These are phyloP conservation scores for Phytophthora foliorum DNA, from an alignment of 352 stramenopile species.

Conservation along the genomic window DNA sequence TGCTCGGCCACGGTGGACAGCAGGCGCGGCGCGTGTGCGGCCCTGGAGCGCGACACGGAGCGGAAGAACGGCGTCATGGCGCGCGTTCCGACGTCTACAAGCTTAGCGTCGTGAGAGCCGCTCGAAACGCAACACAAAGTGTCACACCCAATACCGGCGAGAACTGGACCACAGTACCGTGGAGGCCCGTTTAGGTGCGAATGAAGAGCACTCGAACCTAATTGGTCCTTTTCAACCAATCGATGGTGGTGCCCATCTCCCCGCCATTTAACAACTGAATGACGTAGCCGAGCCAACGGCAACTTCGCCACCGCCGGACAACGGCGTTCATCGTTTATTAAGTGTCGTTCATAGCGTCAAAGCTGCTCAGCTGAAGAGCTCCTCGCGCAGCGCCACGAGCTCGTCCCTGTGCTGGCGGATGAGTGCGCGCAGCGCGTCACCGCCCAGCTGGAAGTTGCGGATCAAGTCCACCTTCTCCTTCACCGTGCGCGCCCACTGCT, in stretches of 20 bases:
- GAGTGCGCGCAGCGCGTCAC: conserved; percentile 60
- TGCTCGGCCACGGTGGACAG: conserved; percentile 59
- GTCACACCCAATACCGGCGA: conserved; percentile 13
- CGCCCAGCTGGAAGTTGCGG: conserved; percentile 68
- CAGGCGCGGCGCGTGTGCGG: conserved; percentile 16
- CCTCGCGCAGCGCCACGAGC: conserved; percentile 58
- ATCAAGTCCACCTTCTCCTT: conserved; percentile 57
- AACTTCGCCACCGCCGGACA: neutral
- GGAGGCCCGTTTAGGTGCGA: conserved; percentile 10
- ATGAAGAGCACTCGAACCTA: neutral
- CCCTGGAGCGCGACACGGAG: conserved; percentile 30
- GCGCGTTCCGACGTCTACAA: conserved; percentile 16
- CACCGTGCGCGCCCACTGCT: conserved; percentile 56
- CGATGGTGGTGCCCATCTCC: conserved; percentile 17
- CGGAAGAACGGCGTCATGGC: conserved; percentile 49
- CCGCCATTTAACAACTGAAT: conserved; percentile 33
- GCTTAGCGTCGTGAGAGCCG: conserved; percentile 13
- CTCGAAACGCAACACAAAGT: conserved; percentile 24
- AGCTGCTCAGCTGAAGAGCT: conserved; percentile 52
- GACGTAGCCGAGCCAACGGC: neutral
- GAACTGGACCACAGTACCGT: conserved; percentile 15
- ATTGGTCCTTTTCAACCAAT: conserved; percentile 30
- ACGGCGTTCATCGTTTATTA: neutral
- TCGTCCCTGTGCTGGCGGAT: conserved; percentile 72
- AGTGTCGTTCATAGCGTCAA: neutral